A percentile compares a stretch with the other conserved stretches of the same genome.
Conservation (phyloP, 2,329 filamentous ascomycete species). For the Pseudogymnoascus sp. region DNA sequence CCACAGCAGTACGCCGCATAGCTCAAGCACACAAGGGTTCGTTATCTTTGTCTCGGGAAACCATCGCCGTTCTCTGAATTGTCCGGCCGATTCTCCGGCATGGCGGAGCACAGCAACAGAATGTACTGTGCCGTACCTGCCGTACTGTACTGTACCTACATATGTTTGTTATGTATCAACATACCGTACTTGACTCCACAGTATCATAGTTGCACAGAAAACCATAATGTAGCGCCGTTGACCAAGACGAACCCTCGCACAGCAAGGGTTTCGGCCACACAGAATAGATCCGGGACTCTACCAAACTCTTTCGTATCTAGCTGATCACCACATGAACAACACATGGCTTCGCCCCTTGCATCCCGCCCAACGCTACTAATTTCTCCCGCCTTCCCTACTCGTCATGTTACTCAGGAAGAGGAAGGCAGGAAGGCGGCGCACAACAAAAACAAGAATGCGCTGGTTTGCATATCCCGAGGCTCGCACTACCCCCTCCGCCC, state of each 20-base stretch:
- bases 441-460: background rate
- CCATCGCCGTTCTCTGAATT: background rate
- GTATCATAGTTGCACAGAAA: background rate
- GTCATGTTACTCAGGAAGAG: background rate
- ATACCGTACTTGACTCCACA: background rate
- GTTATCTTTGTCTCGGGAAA: constrained; percentile 6
- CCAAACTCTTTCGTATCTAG: background rate
- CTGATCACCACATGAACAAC: background rate
- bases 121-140: background rate
- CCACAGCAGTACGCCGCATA: background rate
- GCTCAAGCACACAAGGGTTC: background rate
- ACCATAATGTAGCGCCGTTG: background rate
- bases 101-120: background rate
- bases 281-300: background rate
- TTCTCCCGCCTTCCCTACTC: constrained; percentile 1
- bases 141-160: background rate
- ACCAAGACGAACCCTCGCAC: background rate
- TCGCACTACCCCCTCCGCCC: background rate
- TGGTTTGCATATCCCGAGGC: background rate
- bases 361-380: background rate
- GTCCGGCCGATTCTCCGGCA: constrained; percentile 1
- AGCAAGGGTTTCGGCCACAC: background rate
- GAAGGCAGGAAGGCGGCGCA: background rate
- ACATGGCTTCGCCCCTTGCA: background rate
- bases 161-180: background rate